Percentiles rank a stretch among this genome's conserved stretches.
Conservation (phyloP, 2,329 filamentous ascomycete species). For the Fusarium sp. region DNA sequence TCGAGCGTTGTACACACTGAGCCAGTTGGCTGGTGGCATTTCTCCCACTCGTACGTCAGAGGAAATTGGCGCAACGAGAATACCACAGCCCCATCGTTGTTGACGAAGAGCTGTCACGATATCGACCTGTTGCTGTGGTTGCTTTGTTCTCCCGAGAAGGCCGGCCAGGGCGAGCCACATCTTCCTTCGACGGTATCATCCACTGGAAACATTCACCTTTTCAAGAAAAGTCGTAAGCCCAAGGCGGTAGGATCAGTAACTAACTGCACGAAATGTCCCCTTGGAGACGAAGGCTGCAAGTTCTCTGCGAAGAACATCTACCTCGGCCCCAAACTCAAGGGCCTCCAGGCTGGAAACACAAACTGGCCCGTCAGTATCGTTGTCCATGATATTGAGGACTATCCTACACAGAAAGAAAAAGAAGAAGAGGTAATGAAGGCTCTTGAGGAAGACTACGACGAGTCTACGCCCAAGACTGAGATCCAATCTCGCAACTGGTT, state of each 20-base stretch:
- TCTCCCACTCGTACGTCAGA: slow-evolving; percentile 88
- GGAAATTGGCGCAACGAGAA: slow-evolving; percentile 93
- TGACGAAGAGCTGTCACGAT: slow-evolving; percentile 97
- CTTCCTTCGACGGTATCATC: slow-evolving; percentile 83
- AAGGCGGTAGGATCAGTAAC: slow-evolving; percentile 79
- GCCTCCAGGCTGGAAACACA: slow-evolving; percentile 74
- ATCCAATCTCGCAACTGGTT: slow-evolving; percentile 77
- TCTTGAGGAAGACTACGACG: slow-evolving; percentile 67
- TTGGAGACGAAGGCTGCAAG: slow-evolving; percentile 78
- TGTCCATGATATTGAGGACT: slow-evolving; percentile 91
- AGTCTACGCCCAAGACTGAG: slow-evolving; percentile 61
- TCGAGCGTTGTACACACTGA: slow-evolving; percentile 92
- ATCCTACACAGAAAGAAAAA: slow-evolving; percentile 61
- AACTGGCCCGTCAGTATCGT: slow-evolving; percentile 91
- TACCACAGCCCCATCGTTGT: slow-evolving; percentile 80
- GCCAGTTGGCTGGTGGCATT: slow-evolving; percentile 97
- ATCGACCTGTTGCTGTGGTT: slow-evolving; percentile 95
- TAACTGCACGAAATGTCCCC: slow-evolving; percentile 83
- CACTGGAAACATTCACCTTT: slow-evolving; percentile 81
- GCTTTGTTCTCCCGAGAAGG: slow-evolving; percentile 76
- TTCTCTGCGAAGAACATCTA: slow-evolving; percentile 91
- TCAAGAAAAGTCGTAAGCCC: slow-evolving; percentile 82
- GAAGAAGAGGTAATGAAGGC: slow-evolving; percentile 58
- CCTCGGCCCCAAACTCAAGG: slow-evolving; percentile 71
- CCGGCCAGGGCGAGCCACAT: slow-evolving; percentile 69